Conservation (phyloP, 148 eudicot species). For the Chenopodium formosanum region DNA sequence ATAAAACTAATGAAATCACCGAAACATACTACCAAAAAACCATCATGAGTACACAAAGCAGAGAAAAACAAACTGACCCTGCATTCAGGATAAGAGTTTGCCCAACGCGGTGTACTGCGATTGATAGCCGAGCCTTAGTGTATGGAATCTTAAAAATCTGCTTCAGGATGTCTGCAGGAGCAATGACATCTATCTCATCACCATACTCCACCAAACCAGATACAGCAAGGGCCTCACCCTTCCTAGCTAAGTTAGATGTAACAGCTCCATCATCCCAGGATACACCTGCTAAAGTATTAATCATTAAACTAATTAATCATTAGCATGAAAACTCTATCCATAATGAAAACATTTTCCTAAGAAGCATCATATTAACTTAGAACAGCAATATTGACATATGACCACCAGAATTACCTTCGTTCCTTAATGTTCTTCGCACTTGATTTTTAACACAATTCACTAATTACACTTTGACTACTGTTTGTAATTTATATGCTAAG, state of each 20-base stretch:
- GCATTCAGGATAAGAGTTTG: slow-evolving; percentile 78
- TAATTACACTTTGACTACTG: too few relatives aligned
- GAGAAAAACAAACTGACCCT: slow-evolving; percentile 51
- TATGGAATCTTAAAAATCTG: slow-evolving; percentile 97
- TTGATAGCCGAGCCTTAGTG: slow-evolving; percentile 78
- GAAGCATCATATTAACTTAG: neutral
- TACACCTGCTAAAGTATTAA: slow-evolving; percentile 43
- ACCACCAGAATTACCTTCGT: neutral
- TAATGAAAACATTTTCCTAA: neutral
- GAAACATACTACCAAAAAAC: neutral
- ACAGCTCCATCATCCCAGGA: slow-evolving; percentile 65
- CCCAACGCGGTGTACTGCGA: slow-evolving; percentile 97
- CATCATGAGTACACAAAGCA: neutral
- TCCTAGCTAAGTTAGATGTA: slow-evolving; percentile 58
- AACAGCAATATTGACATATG: neutral
- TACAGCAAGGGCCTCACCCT: slow-evolving; percentile 94
- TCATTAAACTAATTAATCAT: slow-evolving; percentile 2
- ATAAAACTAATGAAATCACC: slow-evolving; percentile 2
- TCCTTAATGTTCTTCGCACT: too few relatives aligned
- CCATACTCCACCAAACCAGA: slow-evolving; percentile 88
- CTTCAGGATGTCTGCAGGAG: slow-evolving; percentile 91
- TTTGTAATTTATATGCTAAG: too few relatives aligned
- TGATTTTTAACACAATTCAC: too few relatives aligned
- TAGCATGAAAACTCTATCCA: neutral
- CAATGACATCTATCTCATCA: slow-evolving; percentile 92